Percentiles rank a stretch among this genome's conserved stretches.
Conservation (phyloP, 345 rosid genomes). For the Linum trigynum region DNA sequence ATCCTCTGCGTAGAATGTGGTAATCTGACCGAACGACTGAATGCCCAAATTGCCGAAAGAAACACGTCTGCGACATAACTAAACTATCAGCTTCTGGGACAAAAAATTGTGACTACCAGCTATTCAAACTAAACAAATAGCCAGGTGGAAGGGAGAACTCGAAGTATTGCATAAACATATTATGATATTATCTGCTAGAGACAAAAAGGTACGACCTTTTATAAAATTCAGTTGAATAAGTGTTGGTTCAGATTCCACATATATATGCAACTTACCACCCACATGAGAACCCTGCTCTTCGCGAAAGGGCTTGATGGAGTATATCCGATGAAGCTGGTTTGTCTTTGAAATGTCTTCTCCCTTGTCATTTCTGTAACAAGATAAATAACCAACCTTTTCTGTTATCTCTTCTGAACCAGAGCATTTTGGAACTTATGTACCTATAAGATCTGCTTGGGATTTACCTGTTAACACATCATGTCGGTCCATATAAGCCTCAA, state of each 20-base stretch:
- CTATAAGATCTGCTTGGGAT: constrained; percentile 7
- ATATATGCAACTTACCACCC: constrained; percentile 50
- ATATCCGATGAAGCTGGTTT: constrained; percentile 74
- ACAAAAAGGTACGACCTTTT: background rate
- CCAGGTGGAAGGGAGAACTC: constrained; percentile 1
- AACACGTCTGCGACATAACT: constrained; percentile 60
- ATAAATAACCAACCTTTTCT: constrained; percentile 3
- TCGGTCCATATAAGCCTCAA: constrained; percentile 58
- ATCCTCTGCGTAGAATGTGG: constrained; percentile 72
- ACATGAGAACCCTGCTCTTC: constrained; percentile 69
- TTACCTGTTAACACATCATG: constrained; percentile 57
- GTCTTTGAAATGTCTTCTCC: constrained; percentile 59
- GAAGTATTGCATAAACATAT: background rate
- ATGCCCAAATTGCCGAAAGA: constrained; percentile 67
- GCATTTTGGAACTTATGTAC: background rate
- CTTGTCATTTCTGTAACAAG: constrained; percentile 56
- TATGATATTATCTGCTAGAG: background rate
- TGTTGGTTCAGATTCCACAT: background rate
- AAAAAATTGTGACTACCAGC: background rate
- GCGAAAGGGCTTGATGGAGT: constrained; percentile 94
- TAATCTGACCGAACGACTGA: constrained; percentile 73
- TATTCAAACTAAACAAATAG: background rate
- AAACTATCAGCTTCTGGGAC: background rate
- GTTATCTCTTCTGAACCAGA: background rate
- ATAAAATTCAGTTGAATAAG: too few species aligned